Evolutionary conservation across 768 basidiomycete genomes (phyloP).

Genomic region (Pleurotus ostreatus): DNA sequence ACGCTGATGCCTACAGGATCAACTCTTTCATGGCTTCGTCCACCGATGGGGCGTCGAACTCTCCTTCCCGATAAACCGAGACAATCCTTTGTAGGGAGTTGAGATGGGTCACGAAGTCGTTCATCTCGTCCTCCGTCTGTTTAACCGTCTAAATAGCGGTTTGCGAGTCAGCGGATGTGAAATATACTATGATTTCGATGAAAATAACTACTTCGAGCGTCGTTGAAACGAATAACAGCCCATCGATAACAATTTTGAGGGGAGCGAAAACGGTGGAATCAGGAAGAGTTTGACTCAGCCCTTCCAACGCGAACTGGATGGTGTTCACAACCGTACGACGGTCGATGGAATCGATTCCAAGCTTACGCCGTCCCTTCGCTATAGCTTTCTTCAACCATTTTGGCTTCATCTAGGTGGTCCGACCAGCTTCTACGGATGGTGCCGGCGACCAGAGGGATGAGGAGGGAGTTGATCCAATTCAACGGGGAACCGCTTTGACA

Average conservation of each 20-base stretch:
- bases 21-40: not conserved
- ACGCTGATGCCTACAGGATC: not conserved
- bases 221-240: not conserved
- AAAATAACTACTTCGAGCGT: not conserved
- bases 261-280: not conserved
- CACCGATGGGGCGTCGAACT: not conserved
- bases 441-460: no score
- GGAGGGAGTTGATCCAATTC: no score
- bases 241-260: not conserved
- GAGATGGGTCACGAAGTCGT: not conserved
- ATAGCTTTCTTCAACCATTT: not conserved
- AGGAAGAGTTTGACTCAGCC: not conserved
- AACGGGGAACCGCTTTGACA: no score
- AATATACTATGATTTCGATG: not conserved
- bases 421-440: no score
- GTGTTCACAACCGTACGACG: not conserved
- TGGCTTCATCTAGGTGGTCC: not conserved
- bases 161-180: no score
- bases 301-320: not conserved
- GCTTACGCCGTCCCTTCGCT: not conserved
- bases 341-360: not conserved
- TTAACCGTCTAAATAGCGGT: no score
- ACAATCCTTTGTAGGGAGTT: not conserved
- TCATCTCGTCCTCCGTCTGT: not conserved
- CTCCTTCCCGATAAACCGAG: not conserved